Percentiles rank a stretch among this genome's conserved stretches.
These are phyloP conservation scores for Solanum raphanifolium DNA, from an alignment of 257 asterid species.

Conservation along the genomic window DNA sequence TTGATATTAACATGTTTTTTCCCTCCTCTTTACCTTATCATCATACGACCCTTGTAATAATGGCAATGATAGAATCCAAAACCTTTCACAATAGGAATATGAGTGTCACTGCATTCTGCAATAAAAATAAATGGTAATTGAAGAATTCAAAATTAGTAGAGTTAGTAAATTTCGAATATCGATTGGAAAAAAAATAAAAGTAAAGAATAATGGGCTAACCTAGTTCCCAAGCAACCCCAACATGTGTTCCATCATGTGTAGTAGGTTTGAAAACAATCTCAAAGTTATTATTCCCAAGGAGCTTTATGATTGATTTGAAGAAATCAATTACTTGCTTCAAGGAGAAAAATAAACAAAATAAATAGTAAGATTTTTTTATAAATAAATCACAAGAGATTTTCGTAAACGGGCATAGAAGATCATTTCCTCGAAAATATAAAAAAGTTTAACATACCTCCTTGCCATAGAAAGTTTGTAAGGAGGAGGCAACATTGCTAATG, in stretches of 20 bases:
- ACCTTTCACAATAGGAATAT: conserved; percentile 52
- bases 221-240: conserved; percentile 59
- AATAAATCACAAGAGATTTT: no score
- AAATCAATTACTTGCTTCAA: conserved; percentile 61
- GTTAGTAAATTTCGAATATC: rapidly evolving
- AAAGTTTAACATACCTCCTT: conserved; percentile 37
- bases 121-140: not conserved
- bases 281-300: conserved; percentile 30
- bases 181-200: not conserved
- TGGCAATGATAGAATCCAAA: conserved; percentile 58
- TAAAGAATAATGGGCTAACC: conserved; percentile 16
- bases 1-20: no score
- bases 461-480: conserved; percentile 42
- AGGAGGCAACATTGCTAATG: conserved; percentile 41
- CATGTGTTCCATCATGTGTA: conserved; percentile 44
- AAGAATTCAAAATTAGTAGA: not conserved
- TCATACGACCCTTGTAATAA: conserved; percentile 46
- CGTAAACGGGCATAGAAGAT: not conserved
- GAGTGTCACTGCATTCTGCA: conserved; percentile 45
- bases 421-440: not conserved
- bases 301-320: conserved; percentile 38
- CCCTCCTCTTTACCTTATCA: conserved; percentile 27
- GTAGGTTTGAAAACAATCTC: conserved; percentile 51
- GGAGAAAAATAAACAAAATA: not conserved
- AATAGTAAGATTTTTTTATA: not conserved